Evolutionary conservation across 768 basidiomycete genomes (phyloP).

Genomic region (Termitomyces sp.): DNA sequence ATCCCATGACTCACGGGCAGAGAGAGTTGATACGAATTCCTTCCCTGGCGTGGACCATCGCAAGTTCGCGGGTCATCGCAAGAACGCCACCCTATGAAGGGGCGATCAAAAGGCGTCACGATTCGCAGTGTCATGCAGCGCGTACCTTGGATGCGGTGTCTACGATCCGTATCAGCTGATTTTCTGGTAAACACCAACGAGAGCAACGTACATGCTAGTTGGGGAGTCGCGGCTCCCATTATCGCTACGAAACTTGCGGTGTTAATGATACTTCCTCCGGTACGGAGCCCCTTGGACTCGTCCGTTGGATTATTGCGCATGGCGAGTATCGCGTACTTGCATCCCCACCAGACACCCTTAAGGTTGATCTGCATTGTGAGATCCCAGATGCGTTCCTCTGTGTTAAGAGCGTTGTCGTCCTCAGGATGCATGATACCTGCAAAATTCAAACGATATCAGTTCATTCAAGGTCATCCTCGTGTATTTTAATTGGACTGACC

Average conservation of each 20-base stretch:
- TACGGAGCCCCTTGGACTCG: constrained; percentile 70
- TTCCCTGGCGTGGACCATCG: constrained; percentile 96
- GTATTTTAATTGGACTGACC: constrained; percentile 40
- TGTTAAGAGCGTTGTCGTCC: constrained; percentile 94
- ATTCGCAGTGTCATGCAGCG: neutral
- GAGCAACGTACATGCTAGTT: constrained; percentile 83
- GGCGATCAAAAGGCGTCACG: neutral
- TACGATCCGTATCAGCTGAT: constrained; percentile 27
- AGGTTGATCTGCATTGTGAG: constrained; percentile 91
- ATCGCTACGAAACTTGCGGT: constrained; percentile 96
- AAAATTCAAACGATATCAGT: neutral
- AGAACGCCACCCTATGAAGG: constrained; percentile 82
- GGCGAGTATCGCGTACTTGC: constrained; percentile 94
- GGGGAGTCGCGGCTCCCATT: constrained; percentile 95
- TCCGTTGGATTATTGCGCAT: constrained; percentile 94
- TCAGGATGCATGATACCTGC: constrained; percentile 96
- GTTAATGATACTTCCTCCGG: constrained; percentile 94
- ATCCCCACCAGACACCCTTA: constrained; percentile 99
- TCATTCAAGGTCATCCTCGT: neutral
- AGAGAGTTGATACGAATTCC: constrained; percentile 95
- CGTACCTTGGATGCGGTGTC: constrained; percentile 91
- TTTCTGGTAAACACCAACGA: neutral
- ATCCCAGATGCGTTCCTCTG: constrained; percentile 96
- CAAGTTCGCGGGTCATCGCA: constrained; percentile 96
- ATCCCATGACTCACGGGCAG: constrained; percentile 71